A percentile compares a stretch with the other conserved stretches of the same genome.
Conservation (phyloP, 2,329 filamentous ascomycete species). For the Ophiostoma sp. region DNA sequence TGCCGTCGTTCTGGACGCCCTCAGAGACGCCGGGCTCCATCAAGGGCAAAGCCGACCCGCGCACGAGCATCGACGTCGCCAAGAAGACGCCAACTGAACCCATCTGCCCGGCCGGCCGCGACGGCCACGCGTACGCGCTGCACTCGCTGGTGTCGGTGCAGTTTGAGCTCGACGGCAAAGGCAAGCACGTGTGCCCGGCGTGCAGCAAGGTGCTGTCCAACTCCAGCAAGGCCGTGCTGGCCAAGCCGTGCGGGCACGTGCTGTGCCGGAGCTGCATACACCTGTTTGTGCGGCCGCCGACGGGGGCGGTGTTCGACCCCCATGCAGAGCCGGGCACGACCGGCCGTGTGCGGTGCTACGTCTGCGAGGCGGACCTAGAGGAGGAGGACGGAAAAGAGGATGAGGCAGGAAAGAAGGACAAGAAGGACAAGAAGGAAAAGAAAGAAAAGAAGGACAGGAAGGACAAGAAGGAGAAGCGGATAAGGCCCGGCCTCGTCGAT, state of each 20-base stretch:
- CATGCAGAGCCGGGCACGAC: slow-evolving; percentile 45
- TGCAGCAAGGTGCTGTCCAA: slow-evolving; percentile 82
- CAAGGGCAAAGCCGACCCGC: not conserved
- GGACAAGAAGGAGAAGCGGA: slow-evolving; percentile 37
- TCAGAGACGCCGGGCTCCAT: slow-evolving; percentile 63
- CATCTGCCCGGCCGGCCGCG: slow-evolving; percentile 22
- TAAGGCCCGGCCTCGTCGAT: slow-evolving; percentile 68
- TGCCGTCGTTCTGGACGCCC: slow-evolving; percentile 92
- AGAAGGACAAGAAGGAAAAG: slow-evolving; percentile 37
- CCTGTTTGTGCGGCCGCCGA: slow-evolving; percentile 67
- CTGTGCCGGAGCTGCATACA: slow-evolving; percentile 78
- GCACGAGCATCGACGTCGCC: not conserved
- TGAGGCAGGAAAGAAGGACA: slow-evolving; percentile 43
- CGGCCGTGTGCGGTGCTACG: slow-evolving; percentile 64
- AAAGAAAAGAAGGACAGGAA: slow-evolving; percentile 39
- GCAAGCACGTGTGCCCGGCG: slow-evolving; percentile 62
- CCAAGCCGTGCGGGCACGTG: slow-evolving; percentile 87
- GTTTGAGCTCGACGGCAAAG: slow-evolving; percentile 51
- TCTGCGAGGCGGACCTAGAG: slow-evolving; percentile 76
- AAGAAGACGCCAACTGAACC: not conserved
- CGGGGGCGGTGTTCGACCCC: slow-evolving; percentile 41
- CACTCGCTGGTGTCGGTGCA: slow-evolving; percentile 70
- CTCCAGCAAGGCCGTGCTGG: slow-evolving; percentile 72
- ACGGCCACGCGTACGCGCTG: slow-evolving; percentile 61
- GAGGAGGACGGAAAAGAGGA: slow-evolving; percentile 37